Percentiles rank a stretch among this genome's conserved stretches.
These are phyloP conservation scores for Pyrenophora graminea DNA, from an alignment of 2,329 filamentous ascomycete species.

Conservation along the genomic window DNA sequence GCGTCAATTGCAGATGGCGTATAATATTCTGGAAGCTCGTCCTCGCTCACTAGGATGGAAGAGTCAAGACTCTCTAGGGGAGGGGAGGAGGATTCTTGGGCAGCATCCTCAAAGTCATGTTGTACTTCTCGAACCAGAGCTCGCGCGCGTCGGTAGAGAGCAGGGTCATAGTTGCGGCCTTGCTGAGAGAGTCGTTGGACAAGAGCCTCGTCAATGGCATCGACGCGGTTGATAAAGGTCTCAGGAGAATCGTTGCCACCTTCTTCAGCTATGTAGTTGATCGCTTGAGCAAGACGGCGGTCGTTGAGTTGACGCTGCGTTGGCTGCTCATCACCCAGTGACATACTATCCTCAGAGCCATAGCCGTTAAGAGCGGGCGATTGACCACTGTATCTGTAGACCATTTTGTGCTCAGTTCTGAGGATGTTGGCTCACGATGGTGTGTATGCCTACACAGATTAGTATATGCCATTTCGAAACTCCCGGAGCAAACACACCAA, in stretches of 20 bases:
- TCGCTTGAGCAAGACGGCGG: slow-evolving; percentile 30
- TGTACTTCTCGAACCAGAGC: slow-evolving; percentile 27
- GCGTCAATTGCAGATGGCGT: slow-evolving; percentile 1
- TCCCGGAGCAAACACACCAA: slow-evolving; percentile 13
- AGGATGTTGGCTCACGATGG: not conserved
- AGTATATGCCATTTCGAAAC: not conserved
- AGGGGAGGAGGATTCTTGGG: slow-evolving; percentile 1
- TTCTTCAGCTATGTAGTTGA: slow-evolving; percentile 32
- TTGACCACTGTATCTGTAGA: not conserved
- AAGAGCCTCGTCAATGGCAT: slow-evolving; percentile 32
- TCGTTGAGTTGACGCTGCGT: slow-evolving; percentile 23
- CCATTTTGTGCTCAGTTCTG: slow-evolving; percentile 8
- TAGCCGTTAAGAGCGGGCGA: slow-evolving; percentile 12
- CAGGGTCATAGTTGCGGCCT: slow-evolving; percentile 22
- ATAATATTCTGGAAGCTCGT: slow-evolving; percentile 11
- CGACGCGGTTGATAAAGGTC: slow-evolving; percentile 27
- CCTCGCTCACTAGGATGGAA: slow-evolving; percentile 4
- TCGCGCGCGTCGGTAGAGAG: slow-evolving; percentile 25
- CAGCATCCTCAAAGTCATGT: slow-evolving; percentile 17
- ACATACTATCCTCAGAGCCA: slow-evolving; percentile 8
- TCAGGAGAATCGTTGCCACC: slow-evolving; percentile 25
- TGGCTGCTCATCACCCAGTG: slow-evolving; percentile 5
- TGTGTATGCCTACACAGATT: not conserved
- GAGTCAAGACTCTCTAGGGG: not conserved
- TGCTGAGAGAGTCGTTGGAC: slow-evolving; percentile 23